Evolutionary conservation across 345 rosid species (phyloP).

Genomic region (Conringia planisiliqua): DNA sequence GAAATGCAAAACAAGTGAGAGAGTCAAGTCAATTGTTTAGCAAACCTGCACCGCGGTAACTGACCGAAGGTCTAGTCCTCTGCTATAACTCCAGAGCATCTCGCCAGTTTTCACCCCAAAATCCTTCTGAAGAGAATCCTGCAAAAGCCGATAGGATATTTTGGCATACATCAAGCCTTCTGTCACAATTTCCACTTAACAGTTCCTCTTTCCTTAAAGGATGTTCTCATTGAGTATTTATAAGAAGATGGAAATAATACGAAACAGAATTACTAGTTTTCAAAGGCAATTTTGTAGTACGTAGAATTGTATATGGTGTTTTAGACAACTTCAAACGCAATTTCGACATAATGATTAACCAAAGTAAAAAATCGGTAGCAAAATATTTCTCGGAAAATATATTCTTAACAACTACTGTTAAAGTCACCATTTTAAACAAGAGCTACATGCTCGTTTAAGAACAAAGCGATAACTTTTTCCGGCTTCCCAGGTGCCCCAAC

Average conservation of each 20-base stretch:
- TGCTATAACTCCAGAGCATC: constrained; percentile 91
- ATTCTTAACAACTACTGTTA: not conserved
- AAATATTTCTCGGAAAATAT: not conserved
- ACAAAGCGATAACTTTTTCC: not conserved
- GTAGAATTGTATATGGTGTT: not conserved
- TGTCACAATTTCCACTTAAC: not conserved
- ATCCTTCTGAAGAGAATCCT: constrained; percentile 81
- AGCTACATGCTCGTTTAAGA: not conserved
- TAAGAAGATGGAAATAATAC: not conserved
- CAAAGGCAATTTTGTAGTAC: not conserved
- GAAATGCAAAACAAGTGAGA: not conserved
- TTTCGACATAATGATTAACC: not conserved
- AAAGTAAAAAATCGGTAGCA: not conserved
- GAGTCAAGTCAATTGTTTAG: constrained; percentile 10
- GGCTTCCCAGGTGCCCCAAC: not conserved
- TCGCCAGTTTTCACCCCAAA: constrained; percentile 92
- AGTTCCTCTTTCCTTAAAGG: not conserved
- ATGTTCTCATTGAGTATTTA: not conserved
- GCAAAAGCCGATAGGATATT: not conserved
- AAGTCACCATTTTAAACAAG: not conserved
- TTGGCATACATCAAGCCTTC: not conserved
- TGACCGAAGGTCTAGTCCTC: constrained; percentile 78
- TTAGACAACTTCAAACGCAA: not conserved
- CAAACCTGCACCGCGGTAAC: constrained; percentile 79
- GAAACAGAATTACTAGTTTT: not conserved